Percentiles rank a stretch among this genome's conserved stretches.
Evolutionary conservation across 2,329 filamentous ascomycete genomes (phyloP).

Genomic region (Venturia carpophila): DNA sequence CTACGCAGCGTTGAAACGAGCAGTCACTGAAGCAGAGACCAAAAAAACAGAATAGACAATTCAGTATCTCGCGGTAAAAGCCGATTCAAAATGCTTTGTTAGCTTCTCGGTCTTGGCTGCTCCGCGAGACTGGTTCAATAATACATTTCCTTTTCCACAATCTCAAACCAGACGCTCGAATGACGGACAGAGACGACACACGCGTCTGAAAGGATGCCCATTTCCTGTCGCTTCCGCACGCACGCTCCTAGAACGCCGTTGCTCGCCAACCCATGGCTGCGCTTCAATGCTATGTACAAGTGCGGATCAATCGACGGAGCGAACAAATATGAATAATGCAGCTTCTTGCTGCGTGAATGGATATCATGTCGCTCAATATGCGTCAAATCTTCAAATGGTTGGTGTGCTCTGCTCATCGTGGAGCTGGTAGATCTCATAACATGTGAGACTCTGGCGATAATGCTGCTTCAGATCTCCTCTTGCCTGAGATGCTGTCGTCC

Average conservation of each 20-base stretch:
- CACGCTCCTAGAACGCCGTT: background rate
- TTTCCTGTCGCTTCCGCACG: background rate
- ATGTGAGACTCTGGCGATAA: background rate
- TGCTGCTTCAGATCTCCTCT: background rate
- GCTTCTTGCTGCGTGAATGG: background rate
- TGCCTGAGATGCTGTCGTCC: slow-evolving; percentile 26
- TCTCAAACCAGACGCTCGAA: background rate
- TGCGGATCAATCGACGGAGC: background rate
- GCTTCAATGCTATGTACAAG: slow-evolving; percentile 1
- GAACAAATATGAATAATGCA: background rate
- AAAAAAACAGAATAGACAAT: too few species aligned
- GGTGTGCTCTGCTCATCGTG: background rate
- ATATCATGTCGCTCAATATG: background rate
- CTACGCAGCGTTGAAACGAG: too few species aligned
- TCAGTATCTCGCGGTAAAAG: background rate
- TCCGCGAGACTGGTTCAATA: background rate
- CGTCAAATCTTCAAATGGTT: background rate
- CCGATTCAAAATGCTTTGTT: background rate
- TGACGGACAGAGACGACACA: background rate
- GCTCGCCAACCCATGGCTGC: background rate
- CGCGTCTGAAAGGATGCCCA: background rate
- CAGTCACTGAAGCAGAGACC: too few species aligned
- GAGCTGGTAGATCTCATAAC: background rate
- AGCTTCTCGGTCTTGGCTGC: background rate
- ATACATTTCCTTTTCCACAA: background rate